A percentile compares a stretch with the other conserved stretches of the same genome.
These are phyloP conservation scores for Rhodotorula paludigena DNA, from an alignment of 768 basidiomycete species.

Conservation along the genomic window DNA sequence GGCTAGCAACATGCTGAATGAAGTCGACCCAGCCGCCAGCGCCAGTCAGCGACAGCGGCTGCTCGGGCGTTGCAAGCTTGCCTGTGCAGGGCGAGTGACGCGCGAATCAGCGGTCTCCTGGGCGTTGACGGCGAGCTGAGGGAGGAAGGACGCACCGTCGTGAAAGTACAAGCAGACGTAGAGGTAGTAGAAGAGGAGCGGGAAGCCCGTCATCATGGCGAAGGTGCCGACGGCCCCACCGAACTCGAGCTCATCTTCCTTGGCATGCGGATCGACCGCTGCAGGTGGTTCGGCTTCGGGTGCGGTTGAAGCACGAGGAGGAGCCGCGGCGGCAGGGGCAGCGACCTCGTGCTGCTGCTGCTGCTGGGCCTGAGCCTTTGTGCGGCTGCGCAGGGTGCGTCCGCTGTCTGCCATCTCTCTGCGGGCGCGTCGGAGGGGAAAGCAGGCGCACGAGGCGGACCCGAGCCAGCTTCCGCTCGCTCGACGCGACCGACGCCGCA, in stretches of 20 bases:
- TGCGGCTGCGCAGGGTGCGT: background rate
- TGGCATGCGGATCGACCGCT: background rate
- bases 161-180: conserved; percentile 98
- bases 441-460: too few relatives aligned
- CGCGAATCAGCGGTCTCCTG: background rate
- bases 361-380: background rate
- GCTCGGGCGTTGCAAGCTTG: conserved; percentile 14
- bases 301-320: too few relatives aligned
- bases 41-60: conserved; percentile 13
- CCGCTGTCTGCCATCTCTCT: background rate
- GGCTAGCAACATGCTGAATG: conserved; percentile 11
- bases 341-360: too few relatives aligned
- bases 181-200: conserved; percentile 93
- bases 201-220: conserved; percentile 92
- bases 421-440: too few relatives aligned
- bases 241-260: conserved; percentile 56
- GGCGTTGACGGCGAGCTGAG: background rate
- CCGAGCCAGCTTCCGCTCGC: too few relatives aligned
- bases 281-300: background rate
- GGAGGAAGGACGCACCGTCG: conserved; percentile 66
- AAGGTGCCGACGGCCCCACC: conserved; percentile 87
- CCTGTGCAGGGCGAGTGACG: background rate
- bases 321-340: too few relatives aligned
- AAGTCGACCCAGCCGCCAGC: conserved; percentile 26
- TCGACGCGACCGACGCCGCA: too few relatives aligned